A percentile compares a stretch with the other conserved stretches of the same genome.
phyloP scores from a whole-genome alignment of 1,139 yeast species.

The Yamadazyma aaseri region DNA sequence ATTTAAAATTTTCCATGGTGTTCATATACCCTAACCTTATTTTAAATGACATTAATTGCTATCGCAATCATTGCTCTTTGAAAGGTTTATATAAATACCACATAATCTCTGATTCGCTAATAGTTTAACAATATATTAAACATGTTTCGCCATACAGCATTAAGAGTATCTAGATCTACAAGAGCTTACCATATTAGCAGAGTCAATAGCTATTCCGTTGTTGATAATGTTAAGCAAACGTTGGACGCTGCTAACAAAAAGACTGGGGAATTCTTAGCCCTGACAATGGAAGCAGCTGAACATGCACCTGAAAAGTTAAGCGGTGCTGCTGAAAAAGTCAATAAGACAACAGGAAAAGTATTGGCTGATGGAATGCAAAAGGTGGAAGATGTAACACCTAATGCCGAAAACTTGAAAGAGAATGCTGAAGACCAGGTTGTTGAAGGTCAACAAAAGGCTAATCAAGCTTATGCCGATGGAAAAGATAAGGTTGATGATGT shows the following conservation, averaged over 20 bases:
- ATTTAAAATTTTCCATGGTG: too few relatives aligned
- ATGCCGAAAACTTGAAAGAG: conserved; percentile 25
- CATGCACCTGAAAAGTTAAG: conserved; percentile 19
- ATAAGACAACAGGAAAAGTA: conserved; percentile 30
- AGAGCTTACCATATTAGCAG: conserved; percentile 12
- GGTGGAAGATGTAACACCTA: conserved; percentile 17
- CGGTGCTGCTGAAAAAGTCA: conserved; percentile 18
- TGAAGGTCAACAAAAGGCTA: conserved; percentile 24
- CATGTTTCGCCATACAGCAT: conserved; percentile 14
- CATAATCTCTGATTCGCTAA: neutral
- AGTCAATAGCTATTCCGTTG: conserved; percentile 22
- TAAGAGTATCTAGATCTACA: conserved; percentile 7
- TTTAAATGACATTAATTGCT: too few relatives aligned
- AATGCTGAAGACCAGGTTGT: conserved; percentile 35
- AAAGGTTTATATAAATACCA: neutral
- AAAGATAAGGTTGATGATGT: conserved; percentile 34
- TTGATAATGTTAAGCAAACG: conserved; percentile 36
- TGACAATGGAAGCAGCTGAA: conserved; percentile 33
- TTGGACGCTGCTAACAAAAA: conserved; percentile 34
- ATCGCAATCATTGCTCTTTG: conserved; percentile 14
- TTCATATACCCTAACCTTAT: too few relatives aligned
- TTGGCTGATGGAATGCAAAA: conserved; percentile 31
- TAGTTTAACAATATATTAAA: conserved; percentile 1
- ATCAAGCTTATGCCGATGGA: conserved; percentile 18
- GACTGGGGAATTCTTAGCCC: conserved; percentile 36